Conservation (phyloP, 2,329 filamentous ascomycete species). For the Monosporascus sp. region DNA sequence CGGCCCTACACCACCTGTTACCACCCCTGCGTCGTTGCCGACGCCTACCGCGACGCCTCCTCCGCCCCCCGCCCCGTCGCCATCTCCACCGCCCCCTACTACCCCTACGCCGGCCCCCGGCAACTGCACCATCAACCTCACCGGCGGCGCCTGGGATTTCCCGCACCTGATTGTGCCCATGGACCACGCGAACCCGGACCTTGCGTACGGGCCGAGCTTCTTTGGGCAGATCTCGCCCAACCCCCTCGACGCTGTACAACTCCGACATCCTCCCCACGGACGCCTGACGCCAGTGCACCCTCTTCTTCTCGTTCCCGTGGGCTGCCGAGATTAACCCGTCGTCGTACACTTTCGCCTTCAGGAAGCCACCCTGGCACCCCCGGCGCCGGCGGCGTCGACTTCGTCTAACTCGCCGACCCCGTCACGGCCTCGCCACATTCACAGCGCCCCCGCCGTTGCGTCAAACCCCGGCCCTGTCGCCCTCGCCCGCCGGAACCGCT, state of each 20-base stretch:
- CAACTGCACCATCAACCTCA: conserved; percentile 38
- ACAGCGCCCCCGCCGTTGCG: conserved; percentile 41
- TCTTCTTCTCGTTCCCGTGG: conserved; percentile 60
- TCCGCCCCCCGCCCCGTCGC: conserved; percentile 10
- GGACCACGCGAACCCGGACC: conserved; percentile 16
- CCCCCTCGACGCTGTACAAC: conserved; percentile 58
- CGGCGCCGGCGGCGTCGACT: conserved; percentile 45
- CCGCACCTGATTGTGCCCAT: conserved; percentile 45
- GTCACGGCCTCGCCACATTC: conserved; percentile 47
- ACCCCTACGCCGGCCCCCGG: background rate
- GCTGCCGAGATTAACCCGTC: background rate
- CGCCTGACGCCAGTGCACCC: conserved; percentile 53
- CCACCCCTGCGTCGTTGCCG: conserved; percentile 8
- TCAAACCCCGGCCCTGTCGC: conserved; percentile 36
- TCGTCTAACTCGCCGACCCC: conserved; percentile 39
- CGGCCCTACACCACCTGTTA: conserved; percentile 8
- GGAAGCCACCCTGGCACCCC: conserved; percentile 42
- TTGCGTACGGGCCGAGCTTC: conserved; percentile 41
- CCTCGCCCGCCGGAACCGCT: conserved; percentile 48
- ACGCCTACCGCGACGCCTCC: conserved; percentile 3
- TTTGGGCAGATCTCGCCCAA: conserved; percentile 50
- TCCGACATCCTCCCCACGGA: conserved; percentile 57
- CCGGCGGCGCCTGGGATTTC: conserved; percentile 41
- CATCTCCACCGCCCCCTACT: conserved; percentile 1
- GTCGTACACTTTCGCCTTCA: background rate